Conservation (phyloP, 352 stramenopile genomes). For the Aphanomyces astaci region DNA sequence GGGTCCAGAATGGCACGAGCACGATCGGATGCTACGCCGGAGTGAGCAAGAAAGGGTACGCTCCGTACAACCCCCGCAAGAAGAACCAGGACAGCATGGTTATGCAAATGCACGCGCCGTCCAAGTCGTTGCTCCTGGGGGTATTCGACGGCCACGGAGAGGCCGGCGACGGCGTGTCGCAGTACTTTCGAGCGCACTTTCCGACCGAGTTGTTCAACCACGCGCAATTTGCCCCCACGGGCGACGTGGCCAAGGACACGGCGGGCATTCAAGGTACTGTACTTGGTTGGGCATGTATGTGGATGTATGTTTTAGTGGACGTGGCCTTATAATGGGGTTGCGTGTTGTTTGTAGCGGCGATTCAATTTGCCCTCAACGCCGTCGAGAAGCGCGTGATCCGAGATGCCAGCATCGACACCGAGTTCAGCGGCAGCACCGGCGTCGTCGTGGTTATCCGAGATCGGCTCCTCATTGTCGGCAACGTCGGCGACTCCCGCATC, state of each 20-base stretch:
- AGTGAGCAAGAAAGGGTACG: constrained; percentile 77
- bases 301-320: not conserved
- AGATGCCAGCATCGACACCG: constrained; percentile 89
- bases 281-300: not conserved
- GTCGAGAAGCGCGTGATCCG: constrained; percentile 81
- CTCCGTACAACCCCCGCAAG: constrained; percentile 94
- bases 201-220: constrained; percentile 88
- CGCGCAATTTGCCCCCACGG: constrained; percentile 53
- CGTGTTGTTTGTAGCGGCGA: too few relatives aligned
- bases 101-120: constrained; percentile 88
- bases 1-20: constrained; percentile 48
- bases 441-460: constrained; percentile 67
- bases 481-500: constrained; percentile 96
- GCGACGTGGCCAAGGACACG: constrained; percentile 49
- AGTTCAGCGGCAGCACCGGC: constrained; percentile 86
- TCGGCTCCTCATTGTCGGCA: constrained; percentile 86
- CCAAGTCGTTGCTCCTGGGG: constrained; percentile 90
- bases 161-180: constrained; percentile 89
- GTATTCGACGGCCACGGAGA: constrained; percentile 97
- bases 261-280: constrained; percentile 41
- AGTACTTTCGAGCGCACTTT: constrained; percentile 84
- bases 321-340: not conserved
- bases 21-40: constrained; percentile 61
- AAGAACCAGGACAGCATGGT: constrained; percentile 97
- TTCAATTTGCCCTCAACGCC: constrained; percentile 39